Percentiles rank a stretch among this genome's conserved stretches.
Conservation (phyloP, 2,329 filamentous ascomycete species). For the Lojkania enalia region DNA sequence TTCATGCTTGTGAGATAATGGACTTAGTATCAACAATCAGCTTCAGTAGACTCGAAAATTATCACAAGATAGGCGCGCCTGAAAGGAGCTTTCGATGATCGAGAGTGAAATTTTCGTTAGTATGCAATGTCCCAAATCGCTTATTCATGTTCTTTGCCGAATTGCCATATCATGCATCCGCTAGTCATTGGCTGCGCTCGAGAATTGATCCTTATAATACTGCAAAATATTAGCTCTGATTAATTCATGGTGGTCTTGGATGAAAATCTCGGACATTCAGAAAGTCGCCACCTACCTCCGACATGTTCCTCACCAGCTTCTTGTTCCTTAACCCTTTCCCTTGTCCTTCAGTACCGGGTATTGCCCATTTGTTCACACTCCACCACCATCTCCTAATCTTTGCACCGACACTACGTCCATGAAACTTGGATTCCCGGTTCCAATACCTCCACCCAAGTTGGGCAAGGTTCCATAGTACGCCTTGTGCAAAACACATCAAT, state of each 20-base stretch:
- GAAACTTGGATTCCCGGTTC: conserved; percentile 78
- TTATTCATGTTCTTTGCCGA: background rate
- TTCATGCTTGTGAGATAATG: too few relatives aligned
- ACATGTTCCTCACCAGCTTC: conserved; percentile 38
- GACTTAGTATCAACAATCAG: background rate
- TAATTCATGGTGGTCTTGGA: background rate
- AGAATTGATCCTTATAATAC: conserved; percentile 35
- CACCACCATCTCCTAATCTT: conserved; percentile 91
- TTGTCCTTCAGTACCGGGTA: conserved; percentile 33
- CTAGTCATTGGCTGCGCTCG: conserved; percentile 27
- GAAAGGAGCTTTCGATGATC: background rate
- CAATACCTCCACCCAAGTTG: conserved; percentile 87
- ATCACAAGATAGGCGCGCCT: background rate
- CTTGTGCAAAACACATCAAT: conserved; percentile 84
- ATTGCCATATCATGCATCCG: conserved; percentile 5
- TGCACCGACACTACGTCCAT: conserved; percentile 76
- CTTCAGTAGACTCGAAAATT: background rate
- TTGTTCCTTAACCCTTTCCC: conserved; percentile 28
- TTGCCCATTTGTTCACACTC: conserved; percentile 83
- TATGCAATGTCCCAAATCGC: background rate
- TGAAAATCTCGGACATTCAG: conserved; percentile 28
- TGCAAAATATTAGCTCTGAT: conserved; percentile 20
- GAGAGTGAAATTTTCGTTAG: background rate
- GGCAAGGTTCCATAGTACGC: conserved; percentile 82
- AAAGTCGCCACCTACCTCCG: conserved; percentile 42